These are phyloP conservation scores for Paraglomus brasilianum DNA, from an alignment of 192 early-diverging fungal species.

Conservation along the genomic window DNA sequence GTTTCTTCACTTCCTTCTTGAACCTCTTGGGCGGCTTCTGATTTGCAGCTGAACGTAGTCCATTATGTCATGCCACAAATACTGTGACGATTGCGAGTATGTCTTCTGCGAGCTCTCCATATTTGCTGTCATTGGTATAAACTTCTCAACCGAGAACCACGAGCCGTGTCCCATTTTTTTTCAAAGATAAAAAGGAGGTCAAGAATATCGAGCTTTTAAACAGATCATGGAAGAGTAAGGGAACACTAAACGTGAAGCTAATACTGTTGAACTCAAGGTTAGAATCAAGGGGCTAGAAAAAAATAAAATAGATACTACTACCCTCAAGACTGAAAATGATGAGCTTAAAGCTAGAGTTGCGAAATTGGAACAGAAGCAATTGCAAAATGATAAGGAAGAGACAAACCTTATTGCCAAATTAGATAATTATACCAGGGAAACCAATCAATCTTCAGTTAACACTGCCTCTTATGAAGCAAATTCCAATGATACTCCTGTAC, in stretches of 20 bases:
- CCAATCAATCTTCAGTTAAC: too few relatives aligned
- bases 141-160: constrained; percentile 7
- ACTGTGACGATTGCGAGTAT: constrained; percentile 19
- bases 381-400: too few relatives aligned
- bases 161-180: constrained; percentile 13
- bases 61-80: constrained; percentile 16
- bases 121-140: constrained; percentile 9
- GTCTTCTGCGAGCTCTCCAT: constrained; percentile 11
- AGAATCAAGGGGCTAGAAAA: constrained; percentile 25
- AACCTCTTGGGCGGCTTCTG: not conserved
- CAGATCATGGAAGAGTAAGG: too few relatives aligned
- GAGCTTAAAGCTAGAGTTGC: constrained; percentile 23
- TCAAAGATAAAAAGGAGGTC: too few relatives aligned
- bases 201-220: constrained; percentile 20
- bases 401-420: too few relatives aligned
- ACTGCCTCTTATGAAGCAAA: too few relatives aligned
- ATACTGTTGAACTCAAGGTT: constrained; percentile 12
- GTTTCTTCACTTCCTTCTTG: constrained; percentile 21
- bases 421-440: too few relatives aligned
- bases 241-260: constrained; percentile 2
- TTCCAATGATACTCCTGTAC: too few relatives aligned
- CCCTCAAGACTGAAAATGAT: constrained; percentile 20
- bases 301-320: constrained; percentile 31
- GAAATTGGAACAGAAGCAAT: constrained; percentile 29
- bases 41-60: not conserved